Evolutionary conservation across 2,329 filamentous ascomycete species (phyloP).

Genomic region (Epichloe amarillans): DNA sequence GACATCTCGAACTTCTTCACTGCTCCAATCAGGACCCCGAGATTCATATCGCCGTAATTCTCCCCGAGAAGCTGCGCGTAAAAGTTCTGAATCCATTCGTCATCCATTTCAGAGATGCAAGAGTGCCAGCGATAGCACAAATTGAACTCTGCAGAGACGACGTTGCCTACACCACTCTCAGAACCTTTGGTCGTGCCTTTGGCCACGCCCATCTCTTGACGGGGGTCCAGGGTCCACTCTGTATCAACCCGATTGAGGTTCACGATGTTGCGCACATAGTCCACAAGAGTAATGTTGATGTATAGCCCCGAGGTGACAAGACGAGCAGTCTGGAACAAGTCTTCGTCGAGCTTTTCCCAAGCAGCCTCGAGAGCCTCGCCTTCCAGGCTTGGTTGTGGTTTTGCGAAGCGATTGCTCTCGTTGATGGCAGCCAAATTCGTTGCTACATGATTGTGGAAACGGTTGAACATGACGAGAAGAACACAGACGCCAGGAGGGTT

Average conservation of each 20-base stretch:
- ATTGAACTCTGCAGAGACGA: slow-evolving; percentile 81
- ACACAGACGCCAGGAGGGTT: slow-evolving; percentile 62
- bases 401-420: slow-evolving; percentile 64
- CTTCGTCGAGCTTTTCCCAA: slow-evolving; percentile 61
- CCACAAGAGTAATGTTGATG: slow-evolving; percentile 64
- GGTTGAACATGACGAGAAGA: slow-evolving; percentile 64
- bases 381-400: slow-evolving; percentile 37
- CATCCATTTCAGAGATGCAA: slow-evolving; percentile 56
- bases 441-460: slow-evolving; percentile 80
- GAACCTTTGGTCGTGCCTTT: slow-evolving; percentile 42
- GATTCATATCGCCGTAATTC: slow-evolving; percentile 41
- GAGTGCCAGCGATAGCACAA: slow-evolving; percentile 82
- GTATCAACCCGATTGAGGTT: slow-evolving; percentile 47
- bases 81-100: slow-evolving; percentile 64
- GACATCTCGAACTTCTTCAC: slow-evolving; percentile 48
- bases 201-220: slow-evolving; percentile 49
- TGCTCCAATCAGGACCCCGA: slow-evolving; percentile 47
- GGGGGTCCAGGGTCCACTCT: slow-evolving; percentile 70
- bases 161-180: slow-evolving; percentile 63
- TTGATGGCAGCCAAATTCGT: slow-evolving; percentile 74
- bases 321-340: slow-evolving; percentile 66
- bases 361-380: slow-evolving; percentile 35
- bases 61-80: slow-evolving; percentile 45
- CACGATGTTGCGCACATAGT: slow-evolving; percentile 68
- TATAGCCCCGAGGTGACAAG: slow-evolving; percentile 64